Evolutionary conservation across 179 eudicot genomes (phyloP), one percentile per base, ranked within the genome.

Genomic region (Patellifolia procumbens): DNA sequence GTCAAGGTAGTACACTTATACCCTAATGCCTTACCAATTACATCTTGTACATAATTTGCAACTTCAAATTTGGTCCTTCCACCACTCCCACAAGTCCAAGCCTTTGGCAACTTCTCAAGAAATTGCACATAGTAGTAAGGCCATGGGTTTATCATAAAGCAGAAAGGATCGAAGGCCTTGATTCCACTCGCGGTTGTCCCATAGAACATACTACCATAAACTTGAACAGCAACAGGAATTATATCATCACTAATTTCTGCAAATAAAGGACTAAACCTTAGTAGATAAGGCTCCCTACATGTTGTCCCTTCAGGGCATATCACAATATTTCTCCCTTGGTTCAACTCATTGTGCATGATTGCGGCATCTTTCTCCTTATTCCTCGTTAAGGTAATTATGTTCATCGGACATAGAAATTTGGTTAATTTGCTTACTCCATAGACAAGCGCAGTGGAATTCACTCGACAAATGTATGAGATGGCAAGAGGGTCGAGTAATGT

Each of bases 221-320:
- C 52, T 31, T 76, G 59, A 15, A 80, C 0, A 7, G 79, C 83
- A 2, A 71, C 28, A 0, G 76, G 79, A 28, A 63, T 80, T 3
- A 80, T 71, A 2, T 80, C 42, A 0, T 80, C 83, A 37, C 76
- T 70, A 17, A 80, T 17, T 35, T 80, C 83, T 0, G 79, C 83
- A 7, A 80, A 80, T 7, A 80, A 76, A 24, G 83, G 83, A 49
- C 83, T 80, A 45, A 75, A 80, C 52, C 83, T 70, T 70, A 80
- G 76, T 11, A 80, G 13, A 55, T 75, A 80, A 7, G 83, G 76
- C 73, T 80, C 83, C 73, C 83, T 80, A 46, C 83, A 75, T 1
- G 83, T 80, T 6, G 83, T 80, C 62, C 83, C 83, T 35, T 80
- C 83, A 0, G 83, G 83, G 68, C 79, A 75, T 3, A 80, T 65